Evolutionary conservation across 495 filamentous ascomycete genomes (phyloP), one percentile per base, ranked within the genome.

Genomic region (Aspergillus wentii): DNA sequence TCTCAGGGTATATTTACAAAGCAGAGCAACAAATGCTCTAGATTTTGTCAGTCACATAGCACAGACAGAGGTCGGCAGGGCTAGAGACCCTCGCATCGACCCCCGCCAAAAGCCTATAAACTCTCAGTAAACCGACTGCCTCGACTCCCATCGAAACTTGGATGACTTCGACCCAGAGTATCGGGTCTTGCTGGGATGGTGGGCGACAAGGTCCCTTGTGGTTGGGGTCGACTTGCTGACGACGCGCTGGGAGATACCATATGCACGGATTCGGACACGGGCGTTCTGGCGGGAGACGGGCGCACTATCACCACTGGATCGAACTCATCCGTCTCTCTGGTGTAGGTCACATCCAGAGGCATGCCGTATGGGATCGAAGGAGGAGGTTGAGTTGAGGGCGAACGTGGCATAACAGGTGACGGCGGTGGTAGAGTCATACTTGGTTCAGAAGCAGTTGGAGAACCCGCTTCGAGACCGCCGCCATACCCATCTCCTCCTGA

Each of bases 401-500:
- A 54, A 17, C 52, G 56, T 11, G 51, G 46, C 9, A 48, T 45
- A 3, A 54, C 47, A 5, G 61, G 49, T 27, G 62, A 56, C 1
- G 39, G 51, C 14, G 26, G 49, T 33, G 26, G 43, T 38, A 19
- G 56, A 46, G 16, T 56, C 37, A 30, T 38, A 25, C 51, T 54
- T 2, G 46, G 39, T 31, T 62, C 58, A 2, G 47, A 51, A 6
- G 29, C 34, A 14, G 54, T 51, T 2, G 50, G 54, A 4, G 54
- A 57, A 16, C 39, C 37, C 18, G 43, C 56, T 28, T 51, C 56
- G 3, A 62, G 27, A 5, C 59, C 54, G 35, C 78, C 82, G 41
- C 75, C 75, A 49, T 80, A 87, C 3, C 83, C 83, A 54, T 87
- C 80, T 14, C 83, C 81, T 30, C 84, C 81, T 22, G 74, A 74